phyloP scores from a whole-genome alignment of 768 basidiomycete species.

The Lentinula sp. region DNA sequence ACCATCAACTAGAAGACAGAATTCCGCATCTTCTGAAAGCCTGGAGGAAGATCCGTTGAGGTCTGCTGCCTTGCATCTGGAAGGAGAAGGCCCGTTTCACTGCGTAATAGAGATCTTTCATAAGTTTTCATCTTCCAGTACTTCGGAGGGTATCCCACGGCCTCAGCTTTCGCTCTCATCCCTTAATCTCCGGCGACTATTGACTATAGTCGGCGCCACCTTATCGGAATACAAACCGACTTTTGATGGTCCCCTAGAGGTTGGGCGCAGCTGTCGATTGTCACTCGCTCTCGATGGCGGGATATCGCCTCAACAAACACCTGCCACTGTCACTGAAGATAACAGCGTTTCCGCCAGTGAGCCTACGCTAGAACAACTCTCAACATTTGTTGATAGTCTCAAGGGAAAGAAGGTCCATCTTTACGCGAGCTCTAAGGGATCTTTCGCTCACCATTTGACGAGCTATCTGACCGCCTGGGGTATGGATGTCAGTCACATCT shows the following conservation, averaged over 20 bases:
- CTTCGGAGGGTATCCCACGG: slow-evolving; percentile 27
- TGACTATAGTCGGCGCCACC: slow-evolving; percentile 51
- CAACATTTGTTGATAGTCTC: slow-evolving; percentile 73
- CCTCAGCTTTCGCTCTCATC: slow-evolving; percentile 35
- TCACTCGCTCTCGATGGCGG: slow-evolving; percentile 59
- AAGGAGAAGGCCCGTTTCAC: slow-evolving; percentile 30
- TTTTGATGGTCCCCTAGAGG: slow-evolving; percentile 33
- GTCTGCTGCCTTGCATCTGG: slow-evolving; percentile 19
- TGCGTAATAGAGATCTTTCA: slow-evolving; percentile 46
- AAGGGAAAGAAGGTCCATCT: slow-evolving; percentile 79
- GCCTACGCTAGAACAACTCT: slow-evolving; percentile 75
- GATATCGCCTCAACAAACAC: slow-evolving; percentile 35
- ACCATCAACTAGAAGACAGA: slow-evolving; percentile 15
- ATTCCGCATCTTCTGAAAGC: slow-evolving; percentile 25
- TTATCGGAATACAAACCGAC: slow-evolving; percentile 28
- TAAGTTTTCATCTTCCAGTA: slow-evolving; percentile 26
- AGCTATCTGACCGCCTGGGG: slow-evolving; percentile 94
- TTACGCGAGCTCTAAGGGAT: slow-evolving; percentile 80
- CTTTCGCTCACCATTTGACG: slow-evolving; percentile 89
- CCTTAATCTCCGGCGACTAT: slow-evolving; percentile 52
- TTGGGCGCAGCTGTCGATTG: slow-evolving; percentile 61
- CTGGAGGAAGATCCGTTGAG: slow-evolving; percentile 15
- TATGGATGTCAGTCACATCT: slow-evolving; percentile 83
- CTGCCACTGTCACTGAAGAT: slow-evolving; percentile 32
- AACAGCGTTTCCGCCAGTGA: slow-evolving; percentile 58